Evolutionary conservation across 176 grass and related monocot genomes (phyloP).

Genomic region (Triticum monococcum): DNA sequence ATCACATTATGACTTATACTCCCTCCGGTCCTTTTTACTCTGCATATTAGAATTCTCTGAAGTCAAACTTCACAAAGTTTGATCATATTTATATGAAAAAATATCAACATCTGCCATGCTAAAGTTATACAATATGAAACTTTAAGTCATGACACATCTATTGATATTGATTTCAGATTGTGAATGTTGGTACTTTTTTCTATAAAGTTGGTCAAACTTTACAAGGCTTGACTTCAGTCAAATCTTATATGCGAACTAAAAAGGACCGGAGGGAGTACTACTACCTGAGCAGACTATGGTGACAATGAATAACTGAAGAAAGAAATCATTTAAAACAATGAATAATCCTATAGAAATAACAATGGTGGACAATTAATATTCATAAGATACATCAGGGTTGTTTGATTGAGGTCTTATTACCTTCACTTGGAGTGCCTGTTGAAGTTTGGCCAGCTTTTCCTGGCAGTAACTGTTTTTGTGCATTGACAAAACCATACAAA

Average conservation of each 20-base stretch:
- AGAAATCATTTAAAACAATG: slow-evolving; percentile 9
- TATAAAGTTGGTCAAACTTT: too few species aligned
- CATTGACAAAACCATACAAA: slow-evolving; percentile 26
- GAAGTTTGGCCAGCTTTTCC: slow-evolving; percentile 40
- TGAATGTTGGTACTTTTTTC: too few species aligned
- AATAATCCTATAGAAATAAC: background rate
- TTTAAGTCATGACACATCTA: too few species aligned
- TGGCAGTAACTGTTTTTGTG: slow-evolving; percentile 40
- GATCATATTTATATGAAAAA: too few species aligned
- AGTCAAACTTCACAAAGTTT: too few species aligned
- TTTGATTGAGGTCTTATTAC: slow-evolving; percentile 30
- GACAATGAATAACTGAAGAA: background rate
- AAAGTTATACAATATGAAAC: too few species aligned
- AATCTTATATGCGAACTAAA: too few species aligned
- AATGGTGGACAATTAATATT: background rate
- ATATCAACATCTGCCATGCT: too few species aligned
- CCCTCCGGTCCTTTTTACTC: too few species aligned
- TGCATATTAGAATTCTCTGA: too few species aligned
- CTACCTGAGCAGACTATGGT: background rate
- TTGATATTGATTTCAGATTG: too few species aligned
- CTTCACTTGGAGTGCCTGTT: slow-evolving; percentile 23
- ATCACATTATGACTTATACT: background rate
- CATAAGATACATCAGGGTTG: background rate
- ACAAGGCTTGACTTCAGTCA: too few species aligned
- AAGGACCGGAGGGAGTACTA: background rate